phyloP scores from a whole-genome alignment of 768 basidiomycete species.

The Cantharellus anzutake region DNA sequence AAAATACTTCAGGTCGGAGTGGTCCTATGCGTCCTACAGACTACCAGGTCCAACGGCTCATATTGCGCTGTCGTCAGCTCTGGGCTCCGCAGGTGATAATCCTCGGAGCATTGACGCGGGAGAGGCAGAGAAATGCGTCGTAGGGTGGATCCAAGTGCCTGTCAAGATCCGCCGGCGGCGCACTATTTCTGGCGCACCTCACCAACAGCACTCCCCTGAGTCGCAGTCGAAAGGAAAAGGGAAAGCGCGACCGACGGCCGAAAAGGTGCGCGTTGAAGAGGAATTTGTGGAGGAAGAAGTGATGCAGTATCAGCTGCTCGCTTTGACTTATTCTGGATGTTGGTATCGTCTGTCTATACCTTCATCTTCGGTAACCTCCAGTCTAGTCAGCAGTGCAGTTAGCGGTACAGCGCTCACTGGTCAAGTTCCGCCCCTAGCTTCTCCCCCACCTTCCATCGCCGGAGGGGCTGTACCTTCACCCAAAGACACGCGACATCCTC shows the following conservation, averaged over 20 bases:
- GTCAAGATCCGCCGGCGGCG: constrained; percentile 11
- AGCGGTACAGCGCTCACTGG: neutral
- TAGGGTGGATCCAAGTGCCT: constrained; percentile 59
- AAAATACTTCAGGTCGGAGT: constrained; percentile 87
- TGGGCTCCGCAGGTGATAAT: constrained; percentile 18
- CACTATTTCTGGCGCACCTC: neutral
- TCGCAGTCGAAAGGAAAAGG: neutral
- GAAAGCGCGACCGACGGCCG: neutral
- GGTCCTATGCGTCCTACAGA: constrained; percentile 87
- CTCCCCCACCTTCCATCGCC: neutral
- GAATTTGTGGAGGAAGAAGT: neutral
- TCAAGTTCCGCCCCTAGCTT: neutral
- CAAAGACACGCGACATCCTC: neutral
- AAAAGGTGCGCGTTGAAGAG: neutral
- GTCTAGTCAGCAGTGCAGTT: neutral
- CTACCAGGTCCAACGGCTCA: constrained; percentile 74
- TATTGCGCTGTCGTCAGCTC: constrained; percentile 54
- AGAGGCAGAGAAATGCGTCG: constrained; percentile 71
- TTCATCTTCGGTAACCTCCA: constrained; percentile 9
- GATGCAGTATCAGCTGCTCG: constrained; percentile 56
- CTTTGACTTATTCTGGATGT: constrained; percentile 74
- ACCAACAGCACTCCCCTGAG: neutral
- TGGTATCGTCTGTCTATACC: constrained; percentile 76
- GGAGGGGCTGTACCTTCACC: neutral
- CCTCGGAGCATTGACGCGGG: constrained; percentile 18